Conservation (phyloP, 169 alveolate genomes). For the Eimeria necatrix region DNA sequence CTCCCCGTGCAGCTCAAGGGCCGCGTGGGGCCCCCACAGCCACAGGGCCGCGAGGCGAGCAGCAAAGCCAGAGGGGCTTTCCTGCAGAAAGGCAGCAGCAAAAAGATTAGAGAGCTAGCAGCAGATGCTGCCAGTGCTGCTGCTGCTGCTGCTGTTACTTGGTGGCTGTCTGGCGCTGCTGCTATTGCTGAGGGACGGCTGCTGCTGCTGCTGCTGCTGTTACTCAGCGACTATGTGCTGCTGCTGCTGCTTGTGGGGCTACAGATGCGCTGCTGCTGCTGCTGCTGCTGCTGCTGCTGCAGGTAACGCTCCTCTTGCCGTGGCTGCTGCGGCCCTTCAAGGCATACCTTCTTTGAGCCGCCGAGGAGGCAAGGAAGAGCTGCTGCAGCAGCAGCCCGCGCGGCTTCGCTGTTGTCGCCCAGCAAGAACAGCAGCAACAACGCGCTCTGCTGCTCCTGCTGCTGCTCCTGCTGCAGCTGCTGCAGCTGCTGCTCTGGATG, state of each 20-base stretch:
- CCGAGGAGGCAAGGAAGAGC: not conserved
- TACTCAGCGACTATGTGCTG: too few species aligned
- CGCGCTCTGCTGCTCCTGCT: conserved; percentile 5
- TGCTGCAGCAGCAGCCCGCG: conserved; percentile 41
- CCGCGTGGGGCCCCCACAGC: conserved; percentile 9
- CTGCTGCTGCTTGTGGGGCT: not conserved
- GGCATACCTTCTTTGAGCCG: not conserved
- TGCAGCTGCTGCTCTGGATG: not conserved
- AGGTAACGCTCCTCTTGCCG: not conserved
- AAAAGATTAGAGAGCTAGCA: not conserved
- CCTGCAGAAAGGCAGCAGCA: conserved; percentile 14
- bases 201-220: too few species aligned
- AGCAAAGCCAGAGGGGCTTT: not conserved
- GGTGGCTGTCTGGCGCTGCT: too few species aligned
- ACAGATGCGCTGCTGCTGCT: not conserved
- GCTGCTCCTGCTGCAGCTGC: conserved; percentile 50
- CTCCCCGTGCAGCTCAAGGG: not conserved
- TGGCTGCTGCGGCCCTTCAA: conserved; percentile 23
- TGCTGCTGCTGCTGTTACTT: too few species aligned
- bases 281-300: conserved; percentile 19
- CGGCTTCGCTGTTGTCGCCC: not conserved
- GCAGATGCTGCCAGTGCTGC: too few species aligned
- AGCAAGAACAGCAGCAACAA: conserved; percentile 43
- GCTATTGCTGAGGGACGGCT: too few species aligned
- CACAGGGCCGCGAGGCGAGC: not conserved